These are phyloP conservation scores for Penicillium sp. DNA, from an alignment of 2,329 filamentous ascomycete species.

Conservation along the genomic window DNA sequence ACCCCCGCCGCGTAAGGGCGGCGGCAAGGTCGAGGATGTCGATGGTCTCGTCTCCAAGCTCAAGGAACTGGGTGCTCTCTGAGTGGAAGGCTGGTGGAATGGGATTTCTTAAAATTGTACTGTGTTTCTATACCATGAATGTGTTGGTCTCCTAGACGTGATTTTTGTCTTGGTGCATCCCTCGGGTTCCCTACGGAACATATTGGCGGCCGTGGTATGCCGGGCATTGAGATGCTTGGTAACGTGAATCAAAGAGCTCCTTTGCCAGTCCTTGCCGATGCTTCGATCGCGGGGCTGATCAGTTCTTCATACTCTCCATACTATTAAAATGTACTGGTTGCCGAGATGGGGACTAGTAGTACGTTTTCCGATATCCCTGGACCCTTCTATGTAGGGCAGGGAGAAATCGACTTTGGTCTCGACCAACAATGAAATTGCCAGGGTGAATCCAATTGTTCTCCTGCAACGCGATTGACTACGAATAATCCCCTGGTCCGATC, in stretches of 20 bases:
- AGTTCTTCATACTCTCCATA: too few relatives aligned
- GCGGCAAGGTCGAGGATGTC: conserved; percentile 95
- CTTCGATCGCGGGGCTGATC: too few relatives aligned
- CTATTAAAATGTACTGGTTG: too few relatives aligned
- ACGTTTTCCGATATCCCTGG: too few relatives aligned
- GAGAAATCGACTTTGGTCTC: too few relatives aligned
- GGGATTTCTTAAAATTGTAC: conserved; percentile 17
- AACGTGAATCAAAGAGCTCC: not conserved
- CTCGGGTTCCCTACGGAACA: conserved; percentile 7
- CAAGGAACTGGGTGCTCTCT: conserved; percentile 93
- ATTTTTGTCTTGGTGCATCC: conserved; percentile 10
- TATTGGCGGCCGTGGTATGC: conserved; percentile 7
- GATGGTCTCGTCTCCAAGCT: conserved; percentile 90
- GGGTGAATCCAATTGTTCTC: too few relatives aligned
- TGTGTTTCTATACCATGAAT: conserved; percentile 26
- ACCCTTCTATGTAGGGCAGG: too few relatives aligned
- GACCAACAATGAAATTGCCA: too few relatives aligned
- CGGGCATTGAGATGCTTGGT: too few relatives aligned
- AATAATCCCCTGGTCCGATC: too few relatives aligned
- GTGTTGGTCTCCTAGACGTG: conserved; percentile 11
- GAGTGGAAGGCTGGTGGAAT: conserved; percentile 25
- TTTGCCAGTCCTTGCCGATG: not conserved
- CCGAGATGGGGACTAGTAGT: too few relatives aligned
- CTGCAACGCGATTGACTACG: too few relatives aligned
- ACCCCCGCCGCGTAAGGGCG: conserved; percentile 81